Base-by-base conservation (phyloP, 495 filamentous ascomycete genomes). In the Aspergillus campestris region DNA sequence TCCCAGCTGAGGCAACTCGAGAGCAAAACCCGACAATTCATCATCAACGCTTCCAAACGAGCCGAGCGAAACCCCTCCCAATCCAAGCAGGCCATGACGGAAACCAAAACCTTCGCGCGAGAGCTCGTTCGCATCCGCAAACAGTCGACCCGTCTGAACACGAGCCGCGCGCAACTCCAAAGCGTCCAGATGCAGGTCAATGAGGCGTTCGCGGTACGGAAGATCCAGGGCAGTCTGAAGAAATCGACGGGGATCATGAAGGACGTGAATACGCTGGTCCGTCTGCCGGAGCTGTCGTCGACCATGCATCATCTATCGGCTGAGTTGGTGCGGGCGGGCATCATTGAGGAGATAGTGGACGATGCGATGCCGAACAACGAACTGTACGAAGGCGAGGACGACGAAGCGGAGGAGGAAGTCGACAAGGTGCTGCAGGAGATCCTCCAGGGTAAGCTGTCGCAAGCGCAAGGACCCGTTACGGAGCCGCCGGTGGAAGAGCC, bases 141-240 rank as follows among this genome's bases (percentile, higher is more conserved):
- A 52, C 82, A 89, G 45, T 73, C 72, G 8, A 63, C 72, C 15
- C 82, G 92, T 13, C 72, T 98, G 13, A 69, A 78, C 31, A 97
- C 94, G 1, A 83, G 79, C 49, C 90, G 90, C 57, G 94, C 92
- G 6, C 92, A 96, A 68, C 77, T 98, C 12, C 82, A 86, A 66
- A 89, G 83, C 60, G 94, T 98, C 44, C 82, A 89, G 55, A 95
- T 96, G 94, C 94, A 97, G 65, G 94, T 98, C 50, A 88, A 86
- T 57, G 91, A 97, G 67, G 91, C 94, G 2, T 98, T 97, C 59
- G 86, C 87, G 5, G 82, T 95, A 57, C 82, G 90, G 51, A 95
- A 94, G 73, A 96, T 97, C 53, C 91, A 96, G 72, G 94, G 94
- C 34, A 88, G 81, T 60, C 87, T 98, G 51, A 74, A 81, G 43